Evolutionary conservation across 2,329 filamentous ascomycete genomes (phyloP), one percentile per base, ranked within the genome.

Genomic region (Sclerotinia spermophila): DNA sequence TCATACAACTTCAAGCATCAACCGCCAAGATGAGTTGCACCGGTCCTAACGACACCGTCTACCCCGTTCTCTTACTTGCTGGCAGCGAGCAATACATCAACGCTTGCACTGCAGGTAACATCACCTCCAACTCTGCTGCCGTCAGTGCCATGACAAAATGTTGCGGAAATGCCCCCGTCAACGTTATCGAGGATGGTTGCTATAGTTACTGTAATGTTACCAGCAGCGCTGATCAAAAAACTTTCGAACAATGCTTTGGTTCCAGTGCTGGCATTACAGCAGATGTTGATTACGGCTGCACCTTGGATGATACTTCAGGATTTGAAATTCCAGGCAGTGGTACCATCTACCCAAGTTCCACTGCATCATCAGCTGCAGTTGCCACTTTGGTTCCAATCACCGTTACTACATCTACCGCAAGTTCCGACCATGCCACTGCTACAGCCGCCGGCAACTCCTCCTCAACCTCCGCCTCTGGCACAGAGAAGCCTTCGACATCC

Each of bases 181-280:
- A 27, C 3, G 61, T 51, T 13, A n/a, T 67, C 21, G 3, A 42
- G 24, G 68, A 67, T 33, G 68, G 62, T 7, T 70, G 68, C 35
- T 70, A 67, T n/a, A 67, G 61, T 51, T 70, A 67, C 21, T 70
- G 68, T 42, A 70, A 70, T 42, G 30, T 70, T 15, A 70, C 68
- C 35, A 38, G 60, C 59, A 56, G 68, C 48, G 13, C 58, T 44
- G 67, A 51, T 69, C 68, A 69, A 69, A 6, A 35, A 35, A 38
- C 30, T 30, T 69, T 51, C 35, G 35, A 38, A 6, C 27, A 53
- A 24, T 69, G 68, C 48, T 65, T 69, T 24, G 19, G 24, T 15
- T 40, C 27, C 8, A 58, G 59, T 13, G 21, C 48, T 56, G 59
- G 45, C 30, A 17, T 38, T 13, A 62, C 55, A 24, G 2, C 30